Conservation (phyloP, 2,329 filamentous ascomycete species). For the Colletotrichum sublineola region DNA sequence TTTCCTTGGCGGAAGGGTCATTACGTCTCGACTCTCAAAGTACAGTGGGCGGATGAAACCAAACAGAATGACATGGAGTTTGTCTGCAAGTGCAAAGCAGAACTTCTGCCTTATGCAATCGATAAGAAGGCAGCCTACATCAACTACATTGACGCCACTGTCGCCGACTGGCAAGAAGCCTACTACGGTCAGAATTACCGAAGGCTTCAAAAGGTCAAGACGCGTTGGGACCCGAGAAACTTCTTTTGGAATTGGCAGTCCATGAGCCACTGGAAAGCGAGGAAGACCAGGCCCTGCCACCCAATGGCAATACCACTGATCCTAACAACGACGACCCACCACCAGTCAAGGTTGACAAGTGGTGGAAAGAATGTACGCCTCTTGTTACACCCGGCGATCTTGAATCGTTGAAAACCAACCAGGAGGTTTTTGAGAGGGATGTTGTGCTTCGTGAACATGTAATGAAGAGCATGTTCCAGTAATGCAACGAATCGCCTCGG, state of each 20-base stretch:
- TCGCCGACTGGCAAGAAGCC: background rate
- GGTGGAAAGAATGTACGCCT: background rate
- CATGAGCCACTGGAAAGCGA: background rate
- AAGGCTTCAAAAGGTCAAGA: background rate
- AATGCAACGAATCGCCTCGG: no score
- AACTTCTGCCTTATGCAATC: background rate
- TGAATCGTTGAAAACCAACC: background rate
- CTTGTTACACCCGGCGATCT: background rate
- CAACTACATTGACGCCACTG: background rate
- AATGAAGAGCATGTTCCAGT: background rate
- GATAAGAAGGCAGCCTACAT: background rate
- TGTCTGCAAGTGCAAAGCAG: background rate
- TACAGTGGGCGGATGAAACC: background rate
- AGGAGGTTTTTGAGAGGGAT: background rate
- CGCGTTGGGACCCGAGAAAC: background rate
- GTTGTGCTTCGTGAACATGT: background rate
- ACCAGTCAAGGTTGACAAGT: background rate
- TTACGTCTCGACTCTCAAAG: background rate
- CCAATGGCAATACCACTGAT: no score
- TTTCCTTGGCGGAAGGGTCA: background rate
- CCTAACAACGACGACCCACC: background rate
- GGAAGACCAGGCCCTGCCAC: background rate
- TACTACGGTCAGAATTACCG: background rate
- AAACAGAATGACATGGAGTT: background rate
- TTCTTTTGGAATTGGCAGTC: slow-evolving; percentile 1